phyloP scores from a whole-genome alignment of 805 yeast genomes.

The Wickerhamiella spandovensis region DNA sequence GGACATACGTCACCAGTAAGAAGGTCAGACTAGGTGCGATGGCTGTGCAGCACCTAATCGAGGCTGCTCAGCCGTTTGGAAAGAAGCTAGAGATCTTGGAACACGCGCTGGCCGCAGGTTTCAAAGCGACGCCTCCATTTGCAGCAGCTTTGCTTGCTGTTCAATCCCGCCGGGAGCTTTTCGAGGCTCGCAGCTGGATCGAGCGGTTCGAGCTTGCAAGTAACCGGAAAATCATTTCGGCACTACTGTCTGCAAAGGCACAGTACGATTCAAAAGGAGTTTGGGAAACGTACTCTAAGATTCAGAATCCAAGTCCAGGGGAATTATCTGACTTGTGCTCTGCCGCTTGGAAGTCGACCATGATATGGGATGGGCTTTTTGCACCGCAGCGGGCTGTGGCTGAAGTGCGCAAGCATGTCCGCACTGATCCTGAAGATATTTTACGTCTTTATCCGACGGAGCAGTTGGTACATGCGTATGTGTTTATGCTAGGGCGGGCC shows the following conservation, averaged over 20 bases:
- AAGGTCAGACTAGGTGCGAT: conserved; percentile 9
- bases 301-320: conserved; percentile 19
- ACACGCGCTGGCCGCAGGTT: conserved; percentile 4
- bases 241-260: conserved; percentile 21
- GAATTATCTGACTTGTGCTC: conserved; percentile 34
- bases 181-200: conserved; percentile 1
- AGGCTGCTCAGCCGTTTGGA: conserved; percentile 5
- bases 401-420: conserved; percentile 36
- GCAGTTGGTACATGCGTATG: conserved; percentile 39
- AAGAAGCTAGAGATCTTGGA: conserved; percentile 5
- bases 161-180: conserved; percentile 1
- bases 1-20: conserved; percentile 10
- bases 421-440: conserved; percentile 26
- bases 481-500: conserved; percentile 35
- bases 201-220: background rate
- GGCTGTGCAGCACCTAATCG: conserved; percentile 6
- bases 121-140: conserved; percentile 7
- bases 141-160: conserved; percentile 6
- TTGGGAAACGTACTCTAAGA: conserved; percentile 24
- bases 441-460: conserved; percentile 32
- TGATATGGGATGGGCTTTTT: conserved; percentile 37
- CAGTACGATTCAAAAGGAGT: conserved; percentile 12
- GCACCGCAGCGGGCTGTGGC: conserved; percentile 50
- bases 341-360: conserved; percentile 28
- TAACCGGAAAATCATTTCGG: conserved; percentile 17